Evolutionary conservation across 495 filamentous ascomycete species (phyloP).

Genomic region (Hyphodiscus hymeniophilus): DNA sequence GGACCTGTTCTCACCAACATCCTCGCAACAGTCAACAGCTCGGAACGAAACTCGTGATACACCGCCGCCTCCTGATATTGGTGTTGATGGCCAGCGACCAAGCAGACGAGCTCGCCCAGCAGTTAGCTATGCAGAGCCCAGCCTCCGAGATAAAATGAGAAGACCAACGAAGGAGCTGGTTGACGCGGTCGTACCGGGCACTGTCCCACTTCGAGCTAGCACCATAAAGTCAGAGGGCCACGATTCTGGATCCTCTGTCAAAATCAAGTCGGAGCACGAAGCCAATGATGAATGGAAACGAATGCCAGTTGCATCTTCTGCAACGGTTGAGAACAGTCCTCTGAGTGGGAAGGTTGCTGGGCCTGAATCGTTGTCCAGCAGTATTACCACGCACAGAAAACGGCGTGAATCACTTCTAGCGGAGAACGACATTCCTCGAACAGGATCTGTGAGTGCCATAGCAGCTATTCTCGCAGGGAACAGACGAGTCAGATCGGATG

Average conservation of each 20-base stretch:
- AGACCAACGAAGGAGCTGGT: slow-evolving; percentile 66
- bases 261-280: slow-evolving; percentile 20
- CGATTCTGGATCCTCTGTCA: not conserved
- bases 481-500: slow-evolving; percentile 16
- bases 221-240: slow-evolving; percentile 13
- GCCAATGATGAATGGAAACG: slow-evolving; percentile 21
- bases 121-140: slow-evolving; percentile 82
- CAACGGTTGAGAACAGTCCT: slow-evolving; percentile 21
- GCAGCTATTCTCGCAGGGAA: slow-evolving; percentile 18
- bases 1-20: slow-evolving; percentile 28
- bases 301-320: slow-evolving; percentile 16
- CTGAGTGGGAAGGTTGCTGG: slow-evolving; percentile 12
- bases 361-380: slow-evolving; percentile 13
- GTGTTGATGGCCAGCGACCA: slow-evolving; percentile 29
- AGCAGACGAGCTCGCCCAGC: slow-evolving; percentile 55
- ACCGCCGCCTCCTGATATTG: slow-evolving; percentile 21
- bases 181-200: slow-evolving; percentile 57
- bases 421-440: slow-evolving; percentile 5
- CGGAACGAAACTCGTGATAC: slow-evolving; percentile 23
- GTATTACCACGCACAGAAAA: slow-evolving; percentile 20
- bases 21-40: slow-evolving; percentile 29
- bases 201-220: slow-evolving; percentile 9
- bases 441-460: slow-evolving; percentile 13
- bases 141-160: slow-evolving; percentile 79
- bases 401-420: slow-evolving; percentile 16